Evolutionary conservation across 331 rosid genomes (phyloP).

Genomic region (Quercus tomentella): DNA sequence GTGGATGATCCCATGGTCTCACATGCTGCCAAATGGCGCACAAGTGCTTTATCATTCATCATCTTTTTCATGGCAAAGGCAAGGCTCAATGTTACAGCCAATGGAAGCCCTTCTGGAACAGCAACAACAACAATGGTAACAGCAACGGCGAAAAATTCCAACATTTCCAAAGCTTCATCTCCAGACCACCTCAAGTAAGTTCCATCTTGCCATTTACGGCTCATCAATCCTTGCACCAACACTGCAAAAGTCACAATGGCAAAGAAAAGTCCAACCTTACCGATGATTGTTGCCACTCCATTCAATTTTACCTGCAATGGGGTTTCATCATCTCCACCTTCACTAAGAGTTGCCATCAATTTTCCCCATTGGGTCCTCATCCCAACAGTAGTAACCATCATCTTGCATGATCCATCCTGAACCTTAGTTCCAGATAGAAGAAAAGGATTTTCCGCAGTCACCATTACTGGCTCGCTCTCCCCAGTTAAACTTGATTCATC

Average conservation of each 20-base stretch:
- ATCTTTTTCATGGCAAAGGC: constrained; percentile 97
- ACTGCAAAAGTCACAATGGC: constrained; percentile 83
- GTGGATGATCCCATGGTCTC: constrained; percentile 99
- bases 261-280: constrained; percentile 87
- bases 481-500: constrained; percentile 97
- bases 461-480: constrained; percentile 93
- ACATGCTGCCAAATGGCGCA: constrained; percentile 89
- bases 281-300: constrained; percentile 95
- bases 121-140: constrained; percentile 97
- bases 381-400: constrained; percentile 90
- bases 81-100: constrained; percentile 95
- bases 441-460: constrained; percentile 63
- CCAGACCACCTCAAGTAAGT: constrained; percentile 73
- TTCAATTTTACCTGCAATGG: constrained; percentile 94
- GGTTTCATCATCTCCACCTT: constrained; percentile 97
- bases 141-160: constrained; percentile 87
- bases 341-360: constrained; percentile 93
- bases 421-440: constrained; percentile 96
- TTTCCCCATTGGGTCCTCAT: constrained; percentile 99
- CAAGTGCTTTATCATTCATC: constrained; percentile 98
- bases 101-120: constrained; percentile 92
- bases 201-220: constrained; percentile 53
- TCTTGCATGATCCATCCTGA: constrained; percentile 95
- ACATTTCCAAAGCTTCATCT: constrained; percentile 68
- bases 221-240: constrained; percentile 66